These are phyloP conservation scores for Candida bentonensis DNA, from an alignment of 805 yeast genomes.

Conservation along the genomic window DNA sequence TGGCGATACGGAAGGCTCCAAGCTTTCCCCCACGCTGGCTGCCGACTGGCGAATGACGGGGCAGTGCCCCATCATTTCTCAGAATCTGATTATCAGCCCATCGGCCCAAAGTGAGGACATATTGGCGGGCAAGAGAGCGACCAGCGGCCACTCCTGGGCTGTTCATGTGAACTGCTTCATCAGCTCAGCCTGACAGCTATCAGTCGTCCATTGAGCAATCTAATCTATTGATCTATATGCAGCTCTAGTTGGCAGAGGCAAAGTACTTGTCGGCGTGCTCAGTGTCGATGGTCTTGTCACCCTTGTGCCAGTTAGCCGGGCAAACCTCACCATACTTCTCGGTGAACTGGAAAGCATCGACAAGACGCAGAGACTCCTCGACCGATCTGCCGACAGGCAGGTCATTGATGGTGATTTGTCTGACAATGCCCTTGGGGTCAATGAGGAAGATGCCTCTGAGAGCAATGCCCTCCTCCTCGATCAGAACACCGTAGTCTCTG, in stretches of 20 bases:
- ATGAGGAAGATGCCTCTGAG: conserved; percentile 96
- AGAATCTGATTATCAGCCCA: no score
- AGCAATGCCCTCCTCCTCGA: conserved; percentile 93
- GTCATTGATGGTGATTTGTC: conserved; percentile 97
- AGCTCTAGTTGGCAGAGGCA: neutral
- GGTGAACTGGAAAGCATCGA: conserved; percentile 99
- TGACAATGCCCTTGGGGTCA: conserved; percentile 86
- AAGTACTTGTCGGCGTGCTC: conserved; percentile 13
- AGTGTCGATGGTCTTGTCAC: conserved; percentile 73
- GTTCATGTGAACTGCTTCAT: no score
- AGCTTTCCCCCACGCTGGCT: no score
- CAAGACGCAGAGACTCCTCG: conserved; percentile 92
- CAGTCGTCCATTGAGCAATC: no score
- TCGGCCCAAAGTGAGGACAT: no score
- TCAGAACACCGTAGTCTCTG: conserved; percentile 92
- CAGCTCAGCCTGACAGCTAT: no score
- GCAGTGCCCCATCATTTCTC: no score
- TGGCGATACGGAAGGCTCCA: no score
- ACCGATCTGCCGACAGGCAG: conserved; percentile 99
- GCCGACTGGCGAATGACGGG: no score
- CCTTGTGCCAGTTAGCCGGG: conserved; percentile 99
- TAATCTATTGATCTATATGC: conserved; percentile 4
- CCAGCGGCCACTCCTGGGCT: no score
- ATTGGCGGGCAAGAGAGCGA: no score
- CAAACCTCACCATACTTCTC: conserved; percentile 99